A percentile compares a stretch with the other conserved stretches of the same genome.
Conservation (phyloP, 768 basidiomycete species). For the Trametes elegans region DNA sequence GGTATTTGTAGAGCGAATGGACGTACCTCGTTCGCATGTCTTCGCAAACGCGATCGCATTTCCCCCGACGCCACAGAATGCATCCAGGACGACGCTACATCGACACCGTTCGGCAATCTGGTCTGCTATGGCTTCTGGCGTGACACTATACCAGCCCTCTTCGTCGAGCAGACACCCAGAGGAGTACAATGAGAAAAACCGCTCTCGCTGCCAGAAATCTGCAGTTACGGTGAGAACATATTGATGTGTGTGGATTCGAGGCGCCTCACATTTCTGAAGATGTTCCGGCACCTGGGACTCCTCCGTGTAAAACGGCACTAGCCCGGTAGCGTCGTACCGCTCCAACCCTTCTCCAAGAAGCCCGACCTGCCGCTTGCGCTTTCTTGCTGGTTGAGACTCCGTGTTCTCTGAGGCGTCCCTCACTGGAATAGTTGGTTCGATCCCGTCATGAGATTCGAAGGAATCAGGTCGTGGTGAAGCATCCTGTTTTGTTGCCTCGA, state of each 20-base stretch:
- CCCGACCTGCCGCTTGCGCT: slow-evolving; percentile 26
- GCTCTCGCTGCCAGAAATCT: slow-evolving; percentile 87
- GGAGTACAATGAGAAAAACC: slow-evolving; percentile 78
- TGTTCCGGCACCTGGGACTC: slow-evolving; percentile 69
- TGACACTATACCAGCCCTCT: slow-evolving; percentile 98
- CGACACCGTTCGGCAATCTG: slow-evolving; percentile 94
- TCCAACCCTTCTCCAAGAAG: slow-evolving; percentile 32
- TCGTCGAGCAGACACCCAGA: slow-evolving; percentile 86
- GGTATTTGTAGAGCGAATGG: not conserved
- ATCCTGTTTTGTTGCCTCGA: not conserved
- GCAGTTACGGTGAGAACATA: not conserved
- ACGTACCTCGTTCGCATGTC: slow-evolving; percentile 90
- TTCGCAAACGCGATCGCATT: slow-evolving; percentile 97
- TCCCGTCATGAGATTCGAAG: no score
- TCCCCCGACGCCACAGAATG: slow-evolving; percentile 97
- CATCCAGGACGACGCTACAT: slow-evolving; percentile 82
- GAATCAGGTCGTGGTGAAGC: not conserved
- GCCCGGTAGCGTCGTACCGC: slow-evolving; percentile 65
- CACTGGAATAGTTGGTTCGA: no score
- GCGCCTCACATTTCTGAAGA: slow-evolving; percentile 76
- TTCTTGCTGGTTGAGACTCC: slow-evolving; percentile 35
- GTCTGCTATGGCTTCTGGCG: slow-evolving; percentile 87
- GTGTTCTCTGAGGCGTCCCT: not conserved
- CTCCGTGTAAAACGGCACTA: slow-evolving; percentile 70
- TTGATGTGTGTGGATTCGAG: not conserved